A percentile compares a stretch with the other conserved stretches of the same genome.
phyloP scores from a whole-genome alignment of 2,329 filamentous ascomycete genomes.

The Grosmannia clavigera region DNA sequence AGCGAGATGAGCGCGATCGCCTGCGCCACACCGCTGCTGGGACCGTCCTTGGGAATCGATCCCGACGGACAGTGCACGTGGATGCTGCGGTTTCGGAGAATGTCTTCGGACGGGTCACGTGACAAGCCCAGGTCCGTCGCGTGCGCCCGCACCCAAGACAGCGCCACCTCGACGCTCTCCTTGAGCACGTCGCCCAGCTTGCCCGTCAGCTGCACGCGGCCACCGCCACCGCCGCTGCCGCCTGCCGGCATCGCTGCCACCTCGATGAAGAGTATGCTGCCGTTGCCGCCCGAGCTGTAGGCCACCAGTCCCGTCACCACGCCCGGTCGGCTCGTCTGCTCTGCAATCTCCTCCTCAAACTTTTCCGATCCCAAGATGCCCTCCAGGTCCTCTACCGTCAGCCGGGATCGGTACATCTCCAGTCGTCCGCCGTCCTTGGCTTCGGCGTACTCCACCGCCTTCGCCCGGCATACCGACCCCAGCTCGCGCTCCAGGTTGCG shows the following conservation, averaged over 20 bases:
- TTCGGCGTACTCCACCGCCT: slow-evolving; percentile 90
- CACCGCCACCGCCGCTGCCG: slow-evolving; percentile 71
- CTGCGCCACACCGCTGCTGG: slow-evolving; percentile 81
- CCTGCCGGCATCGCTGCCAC: slow-evolving; percentile 93
- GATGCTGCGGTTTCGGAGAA: slow-evolving; percentile 89
- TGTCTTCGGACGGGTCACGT: slow-evolving; percentile 68
- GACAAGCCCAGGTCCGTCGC: slow-evolving; percentile 83
- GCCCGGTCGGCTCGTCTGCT: slow-evolving; percentile 70
- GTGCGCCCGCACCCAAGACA: slow-evolving; percentile 95
- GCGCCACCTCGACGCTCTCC: slow-evolving; percentile 89
- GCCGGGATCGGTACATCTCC: slow-evolving; percentile 57
- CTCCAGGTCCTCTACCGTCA: slow-evolving; percentile 74
- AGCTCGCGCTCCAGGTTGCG: slow-evolving; percentile 94
- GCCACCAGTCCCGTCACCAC: slow-evolving; percentile 94
- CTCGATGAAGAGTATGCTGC: slow-evolving; percentile 96
- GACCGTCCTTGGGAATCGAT: slow-evolving; percentile 87
- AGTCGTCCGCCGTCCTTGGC: slow-evolving; percentile 62
- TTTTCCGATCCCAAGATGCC: slow-evolving; percentile 84
- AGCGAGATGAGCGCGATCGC: slow-evolving; percentile 86
- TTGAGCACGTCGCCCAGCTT: slow-evolving; percentile 95
- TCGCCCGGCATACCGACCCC: slow-evolving; percentile 83
- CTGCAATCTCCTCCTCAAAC: slow-evolving; percentile 91
- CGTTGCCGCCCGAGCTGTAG: slow-evolving; percentile 84
- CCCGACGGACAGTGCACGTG: slow-evolving; percentile 95
- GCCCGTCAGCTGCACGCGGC: slow-evolving; percentile 86